Percentiles rank a stretch among this genome's conserved stretches.
phyloP scores from a whole-genome alignment of 176 grass and related monocot genomes.

The Oryza longistaminata region DNA sequence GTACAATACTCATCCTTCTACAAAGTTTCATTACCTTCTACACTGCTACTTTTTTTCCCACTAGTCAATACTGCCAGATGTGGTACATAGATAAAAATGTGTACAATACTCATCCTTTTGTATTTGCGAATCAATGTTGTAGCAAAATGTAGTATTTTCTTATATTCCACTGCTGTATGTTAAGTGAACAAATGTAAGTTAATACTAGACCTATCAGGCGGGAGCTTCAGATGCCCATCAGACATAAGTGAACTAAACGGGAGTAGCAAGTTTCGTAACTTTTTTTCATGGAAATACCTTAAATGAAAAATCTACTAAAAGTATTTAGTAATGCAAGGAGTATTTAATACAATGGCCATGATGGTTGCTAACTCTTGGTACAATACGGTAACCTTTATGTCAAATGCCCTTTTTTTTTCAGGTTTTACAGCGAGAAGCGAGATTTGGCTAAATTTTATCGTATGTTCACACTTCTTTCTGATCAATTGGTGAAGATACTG shows the following conservation, averaged over 20 bases:
- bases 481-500: constrained; percentile 12
- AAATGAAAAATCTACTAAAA: not conserved
- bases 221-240: not conserved
- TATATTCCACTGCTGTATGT: not conserved
- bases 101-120: not conserved
- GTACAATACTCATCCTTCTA: not conserved
- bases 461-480: not conserved
- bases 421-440: constrained; percentile 68
- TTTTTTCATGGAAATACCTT: not conserved
- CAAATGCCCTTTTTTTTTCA: constrained; percentile 43
- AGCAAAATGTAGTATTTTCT: not conserved
- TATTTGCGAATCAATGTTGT: not conserved
- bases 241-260: not conserved
- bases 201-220: not conserved
- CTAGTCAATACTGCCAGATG: not conserved
- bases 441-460: constrained; percentile 56
- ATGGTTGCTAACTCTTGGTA: too few relatives aligned
- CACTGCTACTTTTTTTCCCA: not conserved
- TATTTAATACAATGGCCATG: not conserved
- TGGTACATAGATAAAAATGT: not conserved
- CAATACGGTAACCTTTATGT: constrained; percentile 19
- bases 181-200: not conserved
- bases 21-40: not conserved
- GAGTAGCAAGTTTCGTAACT: not conserved
- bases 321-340: not conserved